Evolutionary conservation across 306 rosid genomes (phyloP).

Genomic region (Dicorynia guianensis): DNA sequence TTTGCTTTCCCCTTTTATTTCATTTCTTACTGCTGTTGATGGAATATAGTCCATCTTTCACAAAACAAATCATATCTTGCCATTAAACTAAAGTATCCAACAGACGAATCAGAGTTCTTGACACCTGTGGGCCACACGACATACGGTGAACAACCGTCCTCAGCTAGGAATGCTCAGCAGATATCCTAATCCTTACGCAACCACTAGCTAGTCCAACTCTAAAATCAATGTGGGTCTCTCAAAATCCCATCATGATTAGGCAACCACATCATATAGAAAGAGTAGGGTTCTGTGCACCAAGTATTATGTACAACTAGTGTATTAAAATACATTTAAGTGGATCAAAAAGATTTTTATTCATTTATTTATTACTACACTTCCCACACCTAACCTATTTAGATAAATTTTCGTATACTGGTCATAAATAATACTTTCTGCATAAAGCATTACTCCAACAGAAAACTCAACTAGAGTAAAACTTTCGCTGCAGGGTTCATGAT

Average conservation of each 20-base stretch:
- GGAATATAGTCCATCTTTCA: conserved; percentile 39
- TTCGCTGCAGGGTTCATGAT: background rate
- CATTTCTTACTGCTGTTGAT: conserved; percentile 27
- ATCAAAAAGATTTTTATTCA: too few relatives aligned
- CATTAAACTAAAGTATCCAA: conserved; percentile 19
- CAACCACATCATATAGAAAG: background rate
- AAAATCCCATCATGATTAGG: conserved; percentile 11
- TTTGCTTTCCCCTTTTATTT: background rate
- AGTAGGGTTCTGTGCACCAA: too few relatives aligned
- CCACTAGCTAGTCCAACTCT: background rate
- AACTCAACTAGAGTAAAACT: background rate
- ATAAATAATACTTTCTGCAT: too few relatives aligned
- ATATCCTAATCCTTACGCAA: conserved; percentile 31
- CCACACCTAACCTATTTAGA: too few relatives aligned
- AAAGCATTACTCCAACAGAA: too few relatives aligned
- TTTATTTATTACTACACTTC: too few relatives aligned
- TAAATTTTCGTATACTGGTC: too few relatives aligned
- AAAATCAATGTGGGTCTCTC: background rate
- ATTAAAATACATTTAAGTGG: too few relatives aligned
- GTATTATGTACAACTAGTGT: too few relatives aligned
- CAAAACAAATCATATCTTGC: conserved; percentile 22
- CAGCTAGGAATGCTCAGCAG: conserved; percentile 1
- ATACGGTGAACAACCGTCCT: background rate
- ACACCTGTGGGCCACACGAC: conserved; percentile 1
- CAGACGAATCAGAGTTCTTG: conserved; percentile 27